Conservation (phyloP, 495 filamentous ascomycete genomes). For the Penicillium waksmanii region DNA sequence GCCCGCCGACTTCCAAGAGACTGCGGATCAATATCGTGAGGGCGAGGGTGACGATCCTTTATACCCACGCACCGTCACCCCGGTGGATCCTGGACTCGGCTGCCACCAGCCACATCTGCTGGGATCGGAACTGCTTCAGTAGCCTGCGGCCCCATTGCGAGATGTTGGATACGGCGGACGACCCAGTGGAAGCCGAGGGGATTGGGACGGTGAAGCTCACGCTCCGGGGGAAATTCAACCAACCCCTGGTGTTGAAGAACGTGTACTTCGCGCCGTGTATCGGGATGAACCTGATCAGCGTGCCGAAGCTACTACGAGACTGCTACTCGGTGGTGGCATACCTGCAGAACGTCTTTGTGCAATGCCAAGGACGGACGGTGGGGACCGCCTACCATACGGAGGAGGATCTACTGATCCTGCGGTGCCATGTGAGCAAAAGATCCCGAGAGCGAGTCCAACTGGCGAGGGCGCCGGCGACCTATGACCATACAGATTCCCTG, state of each 20-base stretch:
- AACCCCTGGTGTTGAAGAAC: conserved; percentile 17
- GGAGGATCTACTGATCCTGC: conserved; percentile 21
- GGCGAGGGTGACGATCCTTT: too few relatives aligned
- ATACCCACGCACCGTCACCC: conserved; percentile 19
- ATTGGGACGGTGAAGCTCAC: conserved; percentile 23
- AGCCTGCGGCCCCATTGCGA: conserved; percentile 19
- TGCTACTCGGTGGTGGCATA: too few relatives aligned
- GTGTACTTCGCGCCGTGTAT: conserved; percentile 9
- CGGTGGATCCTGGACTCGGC: conserved; percentile 25
- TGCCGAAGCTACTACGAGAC: conserved; percentile 7
- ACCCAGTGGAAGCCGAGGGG: conserved; percentile 22
- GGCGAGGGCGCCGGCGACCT: conserved; percentile 13
- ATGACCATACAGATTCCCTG: conserved; percentile 8
- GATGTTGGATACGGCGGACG: conserved; percentile 17
- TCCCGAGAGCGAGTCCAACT: conserved; percentile 16
- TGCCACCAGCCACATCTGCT: conserved; percentile 23
- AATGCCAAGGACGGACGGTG: too few relatives aligned
- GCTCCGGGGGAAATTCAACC: conserved; percentile 15
- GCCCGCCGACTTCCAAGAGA: too few relatives aligned
- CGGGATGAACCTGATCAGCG: conserved; percentile 23
- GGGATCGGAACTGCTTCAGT: conserved; percentile 20
- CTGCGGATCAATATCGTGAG: too few relatives aligned
- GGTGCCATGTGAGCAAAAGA: conserved; percentile 17
- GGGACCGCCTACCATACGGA: conserved; percentile 14
- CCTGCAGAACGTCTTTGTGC: too few relatives aligned